Conservation (phyloP, 2,329 filamentous ascomycete genomes). For the Clonostachys rhizophaga region DNA sequence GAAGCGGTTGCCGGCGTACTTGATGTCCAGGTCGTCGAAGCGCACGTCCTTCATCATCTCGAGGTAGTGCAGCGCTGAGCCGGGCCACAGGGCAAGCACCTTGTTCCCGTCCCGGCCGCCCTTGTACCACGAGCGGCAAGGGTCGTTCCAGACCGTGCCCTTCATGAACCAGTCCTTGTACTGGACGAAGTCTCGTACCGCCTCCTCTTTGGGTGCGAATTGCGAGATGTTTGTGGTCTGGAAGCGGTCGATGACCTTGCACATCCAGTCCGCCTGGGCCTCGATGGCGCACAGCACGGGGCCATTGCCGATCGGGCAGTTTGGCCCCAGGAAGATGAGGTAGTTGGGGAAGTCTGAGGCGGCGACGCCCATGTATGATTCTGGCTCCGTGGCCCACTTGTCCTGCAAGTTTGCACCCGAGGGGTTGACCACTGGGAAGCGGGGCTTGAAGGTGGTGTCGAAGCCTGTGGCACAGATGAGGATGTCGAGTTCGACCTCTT, state of each 20-base stretch:
- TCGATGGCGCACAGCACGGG: conserved; percentile 35
- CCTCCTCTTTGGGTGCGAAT: conserved; percentile 36
- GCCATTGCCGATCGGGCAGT: conserved; percentile 30
- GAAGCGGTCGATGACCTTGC: conserved; percentile 41
- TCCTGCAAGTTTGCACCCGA: conserved; percentile 44
- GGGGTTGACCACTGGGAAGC: conserved; percentile 43
- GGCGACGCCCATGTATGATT: conserved; percentile 50
- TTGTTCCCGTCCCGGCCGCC: conserved; percentile 29
- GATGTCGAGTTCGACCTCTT: conserved; percentile 45
- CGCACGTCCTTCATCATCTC: conserved; percentile 28
- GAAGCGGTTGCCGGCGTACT: conserved; percentile 37
- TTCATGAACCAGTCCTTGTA: conserved; percentile 37
- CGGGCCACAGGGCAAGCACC: conserved; percentile 38
- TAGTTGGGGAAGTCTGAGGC: conserved; percentile 49
- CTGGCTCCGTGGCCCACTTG: conserved; percentile 35
- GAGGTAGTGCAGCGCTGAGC: conserved; percentile 30
- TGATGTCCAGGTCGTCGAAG: conserved; percentile 41
- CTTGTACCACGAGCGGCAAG: conserved; percentile 44
- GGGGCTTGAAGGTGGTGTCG: conserved; percentile 45
- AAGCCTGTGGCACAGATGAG: conserved; percentile 57
- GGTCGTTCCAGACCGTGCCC: conserved; percentile 29
- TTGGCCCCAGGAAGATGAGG: conserved; percentile 40
- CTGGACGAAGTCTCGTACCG: conserved; percentile 43
- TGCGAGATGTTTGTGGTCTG: conserved; percentile 35
- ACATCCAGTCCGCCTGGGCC: conserved; percentile 42